Evolutionary conservation across 257 asterid species (phyloP).

Genomic region (Leptodermis oblonga): DNA sequence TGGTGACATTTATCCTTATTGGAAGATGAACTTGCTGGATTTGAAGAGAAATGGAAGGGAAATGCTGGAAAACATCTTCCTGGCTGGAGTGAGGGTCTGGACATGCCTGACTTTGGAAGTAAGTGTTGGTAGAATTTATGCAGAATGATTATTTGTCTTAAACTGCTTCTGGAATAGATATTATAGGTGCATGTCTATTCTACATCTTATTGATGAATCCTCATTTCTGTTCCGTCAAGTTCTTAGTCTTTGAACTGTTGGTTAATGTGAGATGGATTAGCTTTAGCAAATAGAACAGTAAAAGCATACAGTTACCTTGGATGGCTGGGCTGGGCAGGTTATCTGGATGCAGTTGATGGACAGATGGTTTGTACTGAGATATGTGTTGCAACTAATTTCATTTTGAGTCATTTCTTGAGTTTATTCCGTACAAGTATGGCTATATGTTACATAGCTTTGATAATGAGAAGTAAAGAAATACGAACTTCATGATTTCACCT

Average conservation of each 20-base stretch:
- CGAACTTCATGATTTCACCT: not conserved
- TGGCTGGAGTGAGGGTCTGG: conserved; percentile 41
- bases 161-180: not conserved
- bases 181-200: not conserved
- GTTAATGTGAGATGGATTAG: not conserved
- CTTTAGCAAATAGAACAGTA: not conserved
- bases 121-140: conserved; percentile 16
- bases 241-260: not conserved
- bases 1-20: not conserved
- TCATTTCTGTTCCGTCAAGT: not conserved
- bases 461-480: not conserved
- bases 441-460: not conserved
- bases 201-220: not conserved
- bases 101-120: conserved; percentile 36
- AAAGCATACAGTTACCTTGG: not conserved
- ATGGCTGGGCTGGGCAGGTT: no score
- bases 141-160: not conserved
- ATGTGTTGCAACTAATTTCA: not conserved
- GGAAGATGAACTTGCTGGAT: conserved; percentile 63
- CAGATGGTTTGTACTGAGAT: not conserved
- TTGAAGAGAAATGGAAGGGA: conserved; percentile 79
- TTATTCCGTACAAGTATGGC: not conserved
- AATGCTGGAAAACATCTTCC: conserved; percentile 57
- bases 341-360: not conserved
- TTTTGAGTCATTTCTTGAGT: not conserved